These are phyloP conservation scores for Neofusicoccum kwambonambiense DNA, from an alignment of 2,329 filamentous ascomycete species.

Conservation along the genomic window DNA sequence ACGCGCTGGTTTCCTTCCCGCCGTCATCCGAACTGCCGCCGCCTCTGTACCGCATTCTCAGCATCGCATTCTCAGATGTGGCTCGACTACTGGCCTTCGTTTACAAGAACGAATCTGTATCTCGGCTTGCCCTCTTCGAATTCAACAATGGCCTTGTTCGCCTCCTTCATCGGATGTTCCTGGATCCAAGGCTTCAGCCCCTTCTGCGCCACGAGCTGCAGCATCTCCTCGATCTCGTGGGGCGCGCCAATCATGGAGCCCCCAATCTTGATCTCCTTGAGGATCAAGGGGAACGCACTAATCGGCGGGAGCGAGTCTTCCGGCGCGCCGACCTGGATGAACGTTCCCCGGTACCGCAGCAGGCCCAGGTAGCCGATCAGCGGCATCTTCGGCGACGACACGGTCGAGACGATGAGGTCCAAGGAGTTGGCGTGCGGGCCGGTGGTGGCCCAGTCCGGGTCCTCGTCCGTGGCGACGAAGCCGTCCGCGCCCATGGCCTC, in stretches of 20 bases:
- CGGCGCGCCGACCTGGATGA: constrained; percentile 67
- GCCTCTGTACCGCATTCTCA: too few relatives aligned
- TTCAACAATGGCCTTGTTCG: constrained; percentile 59
- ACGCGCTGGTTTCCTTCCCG: too few relatives aligned
- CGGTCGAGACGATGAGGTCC: constrained; percentile 61
- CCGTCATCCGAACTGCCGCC: too few relatives aligned
- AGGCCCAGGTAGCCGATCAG: constrained; percentile 60
- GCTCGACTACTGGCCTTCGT: constrained; percentile 25
- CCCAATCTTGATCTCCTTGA: constrained; percentile 50
- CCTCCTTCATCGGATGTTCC: constrained; percentile 54
- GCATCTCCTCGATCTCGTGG: constrained; percentile 60
- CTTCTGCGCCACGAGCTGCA: constrained; percentile 59
- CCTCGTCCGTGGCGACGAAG: constrained; percentile 58
- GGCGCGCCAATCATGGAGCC: constrained; percentile 54
- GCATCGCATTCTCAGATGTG: too few relatives aligned
- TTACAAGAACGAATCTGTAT: constrained; percentile 42
- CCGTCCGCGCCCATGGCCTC: constrained; percentile 60
- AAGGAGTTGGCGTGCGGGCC: constrained; percentile 41
- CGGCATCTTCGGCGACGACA: constrained; percentile 61
- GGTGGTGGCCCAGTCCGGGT: constrained; percentile 59
- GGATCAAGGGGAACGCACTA: constrained; percentile 58
- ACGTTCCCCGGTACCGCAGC: constrained; percentile 57
- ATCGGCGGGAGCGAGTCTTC: constrained; percentile 57
- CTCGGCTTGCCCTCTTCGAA: constrained; percentile 56
- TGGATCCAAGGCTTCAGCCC: constrained; percentile 63